These are phyloP conservation scores for Gamarada debralockiae DNA, from an alignment of 495 filamentous ascomycete species.

Conservation along the genomic window DNA sequence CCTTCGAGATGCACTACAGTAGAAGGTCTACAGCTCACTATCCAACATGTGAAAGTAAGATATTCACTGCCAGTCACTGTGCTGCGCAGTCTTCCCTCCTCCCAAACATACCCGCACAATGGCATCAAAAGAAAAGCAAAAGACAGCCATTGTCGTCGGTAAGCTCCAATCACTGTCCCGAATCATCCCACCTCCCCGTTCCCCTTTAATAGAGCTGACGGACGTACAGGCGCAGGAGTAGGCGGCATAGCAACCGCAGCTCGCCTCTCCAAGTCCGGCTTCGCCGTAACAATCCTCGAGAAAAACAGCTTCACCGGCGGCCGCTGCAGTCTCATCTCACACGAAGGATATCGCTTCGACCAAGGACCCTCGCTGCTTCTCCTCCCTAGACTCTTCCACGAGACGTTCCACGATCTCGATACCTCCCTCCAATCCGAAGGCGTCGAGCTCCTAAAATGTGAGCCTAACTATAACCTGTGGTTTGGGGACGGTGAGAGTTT, in stretches of 20 bases:
- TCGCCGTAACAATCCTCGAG: constrained; percentile 62
- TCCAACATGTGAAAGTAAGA: constrained; percentile 16
- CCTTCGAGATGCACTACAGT: background rate
- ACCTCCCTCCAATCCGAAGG: constrained; percentile 56
- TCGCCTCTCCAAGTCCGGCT: constrained; percentile 60
- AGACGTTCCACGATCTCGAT: constrained; percentile 59
- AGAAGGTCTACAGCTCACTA: background rate
- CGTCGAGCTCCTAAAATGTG: constrained; percentile 59
- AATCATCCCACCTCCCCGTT: background rate
- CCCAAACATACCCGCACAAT: constrained; percentile 15
- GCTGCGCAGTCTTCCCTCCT: constrained; percentile 6
- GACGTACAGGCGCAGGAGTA: constrained; percentile 52
- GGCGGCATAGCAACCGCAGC: constrained; percentile 65
- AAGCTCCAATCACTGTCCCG: constrained; percentile 10
- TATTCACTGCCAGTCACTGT: constrained; percentile 10
- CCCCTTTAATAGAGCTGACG: background rate
- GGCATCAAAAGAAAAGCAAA: constrained; percentile 24
- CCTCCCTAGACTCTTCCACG: constrained; percentile 60
- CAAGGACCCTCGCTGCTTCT: constrained; percentile 68
- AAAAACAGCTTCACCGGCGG: constrained; percentile 66
- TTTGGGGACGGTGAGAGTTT: constrained; percentile 59
- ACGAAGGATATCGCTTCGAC: constrained; percentile 61
- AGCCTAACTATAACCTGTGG: constrained; percentile 67
- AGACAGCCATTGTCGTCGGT: constrained; percentile 47
- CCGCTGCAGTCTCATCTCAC: constrained; percentile 53